Evolutionary conservation across 768 basidiomycete genomes (phyloP).

Genomic region (Auricularia heimuer): DNA sequence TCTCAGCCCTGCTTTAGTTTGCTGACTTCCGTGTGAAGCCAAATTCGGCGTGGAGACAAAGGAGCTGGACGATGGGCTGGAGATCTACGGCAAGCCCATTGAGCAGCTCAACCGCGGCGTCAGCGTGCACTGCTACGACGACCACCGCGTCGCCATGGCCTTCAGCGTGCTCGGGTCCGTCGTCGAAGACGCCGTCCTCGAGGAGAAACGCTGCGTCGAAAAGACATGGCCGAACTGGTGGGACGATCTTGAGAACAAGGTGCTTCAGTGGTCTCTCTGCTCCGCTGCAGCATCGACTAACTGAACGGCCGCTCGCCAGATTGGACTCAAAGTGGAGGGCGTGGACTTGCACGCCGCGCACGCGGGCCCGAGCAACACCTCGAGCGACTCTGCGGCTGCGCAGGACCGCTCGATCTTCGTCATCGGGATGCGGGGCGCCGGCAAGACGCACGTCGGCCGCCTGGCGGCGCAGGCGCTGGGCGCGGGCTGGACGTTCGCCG

Average conservation of each 20-base stretch:
- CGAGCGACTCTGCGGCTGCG: constrained; percentile 35
- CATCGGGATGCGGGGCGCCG: constrained; percentile 94
- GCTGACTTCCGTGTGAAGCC: constrained; percentile 34
- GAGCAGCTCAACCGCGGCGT: constrained; percentile 54
- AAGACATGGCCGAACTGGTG: constrained; percentile 99
- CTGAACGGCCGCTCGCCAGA: constrained; percentile 33
- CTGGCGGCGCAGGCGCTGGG: constrained; percentile 64
- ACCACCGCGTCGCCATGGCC: constrained; percentile 98
- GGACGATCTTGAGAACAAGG: constrained; percentile 96
- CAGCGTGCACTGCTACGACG: constrained; percentile 92
- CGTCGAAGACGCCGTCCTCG: constrained; percentile 65
- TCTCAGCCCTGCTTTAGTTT: constrained; percentile 2
- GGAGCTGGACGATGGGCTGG: constrained; percentile 88
- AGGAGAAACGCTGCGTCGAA: constrained; percentile 96
- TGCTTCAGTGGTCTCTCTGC: constrained; percentile 18
- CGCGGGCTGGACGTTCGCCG: constrained; percentile 51
- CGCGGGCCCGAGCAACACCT: constrained; percentile 29
- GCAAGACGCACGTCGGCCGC: constrained; percentile 82
- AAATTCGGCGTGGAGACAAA: constrained; percentile 92
- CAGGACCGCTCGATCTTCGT: constrained; percentile 45
- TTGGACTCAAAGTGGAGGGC: constrained; percentile 81
- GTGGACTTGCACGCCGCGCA: constrained; percentile 51
- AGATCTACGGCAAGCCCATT: constrained; percentile 72
- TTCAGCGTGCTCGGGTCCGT: constrained; percentile 82
- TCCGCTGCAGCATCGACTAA: too few relatives aligned